A percentile compares a stretch with the other conserved stretches of the same genome.
These are phyloP conservation scores for Anthracocystis setariae DNA, from an alignment of 1,284 basidiomycete species.

Conservation along the genomic window DNA sequence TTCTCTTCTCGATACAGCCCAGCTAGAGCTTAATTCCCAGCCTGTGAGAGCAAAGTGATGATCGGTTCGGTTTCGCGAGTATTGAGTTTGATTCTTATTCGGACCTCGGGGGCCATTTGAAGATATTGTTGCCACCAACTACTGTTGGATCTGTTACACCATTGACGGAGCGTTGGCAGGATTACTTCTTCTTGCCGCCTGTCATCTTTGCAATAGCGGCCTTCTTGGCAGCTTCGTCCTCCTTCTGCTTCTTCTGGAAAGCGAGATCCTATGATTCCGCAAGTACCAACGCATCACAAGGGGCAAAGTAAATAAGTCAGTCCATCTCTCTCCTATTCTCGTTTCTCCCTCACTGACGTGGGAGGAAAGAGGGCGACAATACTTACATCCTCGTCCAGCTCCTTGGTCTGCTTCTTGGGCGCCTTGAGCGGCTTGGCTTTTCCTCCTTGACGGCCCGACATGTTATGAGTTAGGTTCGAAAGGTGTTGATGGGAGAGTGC, in stretches of 20 bases:
- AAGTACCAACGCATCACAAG: neutral
- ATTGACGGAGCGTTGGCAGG: no score
- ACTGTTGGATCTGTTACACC: no score
- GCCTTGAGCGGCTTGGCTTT: conserved; percentile 64
- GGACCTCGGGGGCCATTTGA: no score
- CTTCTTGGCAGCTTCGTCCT: conserved; percentile 61
- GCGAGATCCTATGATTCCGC: conserved; percentile 51
- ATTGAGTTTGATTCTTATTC: no score
- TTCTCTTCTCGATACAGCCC: no score
- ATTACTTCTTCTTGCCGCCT: conserved; percentile 53
- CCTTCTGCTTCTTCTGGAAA: conserved; percentile 60
- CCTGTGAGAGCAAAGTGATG: no score
- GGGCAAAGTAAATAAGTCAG: conserved; percentile 1
- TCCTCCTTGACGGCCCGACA: conserved; percentile 63
- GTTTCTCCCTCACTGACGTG: no score
- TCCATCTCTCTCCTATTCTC: neutral
- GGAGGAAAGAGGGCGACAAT: neutral
- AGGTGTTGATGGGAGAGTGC: neutral
- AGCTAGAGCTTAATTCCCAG: no score
- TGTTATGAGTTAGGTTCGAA: conserved; percentile 7
- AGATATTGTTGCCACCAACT: no score
- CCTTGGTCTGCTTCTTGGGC: conserved; percentile 59
- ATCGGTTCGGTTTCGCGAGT: no score
- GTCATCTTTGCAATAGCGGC: conserved; percentile 55
- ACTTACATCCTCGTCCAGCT: conserved; percentile 63